Percentiles rank a stretch among this genome's conserved stretches.
phyloP scores from a whole-genome alignment of 2,329 filamentous ascomycete genomes.

The Fusarium sp. region DNA sequence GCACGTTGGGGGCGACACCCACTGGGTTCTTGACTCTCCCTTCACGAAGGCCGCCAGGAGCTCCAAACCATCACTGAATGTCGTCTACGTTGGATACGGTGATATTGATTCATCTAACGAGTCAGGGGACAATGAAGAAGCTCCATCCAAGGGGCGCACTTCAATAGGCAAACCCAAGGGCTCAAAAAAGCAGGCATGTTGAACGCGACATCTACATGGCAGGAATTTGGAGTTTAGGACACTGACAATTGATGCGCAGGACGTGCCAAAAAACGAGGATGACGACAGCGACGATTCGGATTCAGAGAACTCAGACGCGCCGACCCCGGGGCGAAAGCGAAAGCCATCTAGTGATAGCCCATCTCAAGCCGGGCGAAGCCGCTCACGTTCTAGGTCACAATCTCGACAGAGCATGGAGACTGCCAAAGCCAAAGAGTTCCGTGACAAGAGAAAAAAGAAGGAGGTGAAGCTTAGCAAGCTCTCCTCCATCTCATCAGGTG shows the following conservation, averaged over 20 bases:
- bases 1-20: conserved; percentile 72
- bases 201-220: neutral
- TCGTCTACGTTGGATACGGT: conserved; percentile 67
- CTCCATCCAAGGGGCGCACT: conserved; percentile 47
- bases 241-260: conserved; percentile 23
- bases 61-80: conserved; percentile 55
- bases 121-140: conserved; percentile 48
- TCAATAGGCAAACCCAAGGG: conserved; percentile 47
- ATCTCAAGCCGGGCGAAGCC: conserved; percentile 32
- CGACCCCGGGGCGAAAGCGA: conserved; percentile 41
- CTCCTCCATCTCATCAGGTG: conserved; percentile 63
- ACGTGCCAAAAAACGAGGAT: conserved; percentile 33
- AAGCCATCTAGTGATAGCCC: conserved; percentile 40
- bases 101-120: conserved; percentile 56
- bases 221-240: neutral
- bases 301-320: conserved; percentile 40
- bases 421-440: conserved; percentile 56
- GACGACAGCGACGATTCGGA: conserved; percentile 43
- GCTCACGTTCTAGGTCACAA: conserved; percentile 48
- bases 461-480: conserved; percentile 70
- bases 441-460: conserved; percentile 68
- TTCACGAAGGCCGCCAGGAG: conserved; percentile 40
- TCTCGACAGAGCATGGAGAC: conserved; percentile 42
- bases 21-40: conserved; percentile 73
- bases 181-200: conserved; percentile 43